These are phyloP conservation scores for Pythium inflatum DNA, from an alignment of 352 stramenopile species.

Conservation along the genomic window DNA sequence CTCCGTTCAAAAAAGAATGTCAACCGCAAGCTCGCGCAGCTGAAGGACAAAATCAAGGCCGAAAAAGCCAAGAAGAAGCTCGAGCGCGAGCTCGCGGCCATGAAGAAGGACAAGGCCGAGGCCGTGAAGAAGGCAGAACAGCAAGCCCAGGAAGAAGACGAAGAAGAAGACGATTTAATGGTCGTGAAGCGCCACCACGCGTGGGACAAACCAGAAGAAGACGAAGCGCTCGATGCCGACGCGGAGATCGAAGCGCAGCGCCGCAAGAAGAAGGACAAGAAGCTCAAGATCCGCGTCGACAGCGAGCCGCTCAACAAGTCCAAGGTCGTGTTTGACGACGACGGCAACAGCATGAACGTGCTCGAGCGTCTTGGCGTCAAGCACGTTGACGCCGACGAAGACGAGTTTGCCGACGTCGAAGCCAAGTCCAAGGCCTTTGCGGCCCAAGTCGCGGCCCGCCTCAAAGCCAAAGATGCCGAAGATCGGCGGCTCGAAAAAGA, in stretches of 20 bases:
- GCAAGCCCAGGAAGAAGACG: conserved; percentile 51
- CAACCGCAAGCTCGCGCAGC: conserved; percentile 95
- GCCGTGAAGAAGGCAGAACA: conserved; percentile 31
- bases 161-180: conserved; percentile 91
- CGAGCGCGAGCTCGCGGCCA: conserved; percentile 64
- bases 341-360: conserved; percentile 83
- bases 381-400: conserved; percentile 33
- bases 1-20: conserved; percentile 96
- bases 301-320: conserved; percentile 63
- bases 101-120: conserved; percentile 35
- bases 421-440: conserved; percentile 64
- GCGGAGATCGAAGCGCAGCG: conserved; percentile 69
- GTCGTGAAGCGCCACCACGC: conserved; percentile 93
- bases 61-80: conserved; percentile 95
- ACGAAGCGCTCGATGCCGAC: conserved; percentile 33
- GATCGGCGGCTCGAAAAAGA: conserved; percentile 86
- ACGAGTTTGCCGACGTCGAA: conserved; percentile 70
- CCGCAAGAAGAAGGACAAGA: conserved; percentile 87
- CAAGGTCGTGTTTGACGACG: conserved; percentile 95
- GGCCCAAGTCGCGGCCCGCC: conserved; percentile 63
- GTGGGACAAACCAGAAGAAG: conserved; percentile 68
- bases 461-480: conserved; percentile 80
- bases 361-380: conserved; percentile 64
- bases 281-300: conserved; percentile 80
- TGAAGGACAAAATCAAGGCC: conserved; percentile 98